Conservation (phyloP, 148 eudicot species). For the Polygonum aviculare region DNA sequence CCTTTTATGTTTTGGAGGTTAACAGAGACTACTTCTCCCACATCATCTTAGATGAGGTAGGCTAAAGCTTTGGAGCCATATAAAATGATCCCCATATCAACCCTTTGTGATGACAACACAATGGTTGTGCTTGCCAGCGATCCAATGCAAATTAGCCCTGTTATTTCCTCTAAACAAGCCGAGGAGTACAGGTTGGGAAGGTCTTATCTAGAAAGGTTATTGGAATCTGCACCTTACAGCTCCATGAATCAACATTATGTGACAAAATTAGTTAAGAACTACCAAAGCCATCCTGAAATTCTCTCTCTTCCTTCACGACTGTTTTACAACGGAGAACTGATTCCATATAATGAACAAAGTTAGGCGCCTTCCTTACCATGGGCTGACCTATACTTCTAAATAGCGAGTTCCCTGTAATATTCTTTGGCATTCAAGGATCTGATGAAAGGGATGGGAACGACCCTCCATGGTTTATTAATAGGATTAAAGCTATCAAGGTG, state of each 20-base stretch:
- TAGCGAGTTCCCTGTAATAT: constrained; percentile 67
- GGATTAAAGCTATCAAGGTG: constrained; percentile 84
- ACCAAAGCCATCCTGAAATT: constrained; percentile 72
- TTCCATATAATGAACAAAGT: constrained; percentile 39
- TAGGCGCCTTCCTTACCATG: constrained; percentile 21
- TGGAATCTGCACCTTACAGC: constrained; percentile 41
- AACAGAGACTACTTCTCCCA: constrained; percentile 66
- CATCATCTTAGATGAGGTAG: constrained; percentile 86
- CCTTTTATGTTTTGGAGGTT: constrained; percentile 58
- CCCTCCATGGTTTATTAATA: constrained; percentile 97
- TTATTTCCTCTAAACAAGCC: constrained; percentile 57
- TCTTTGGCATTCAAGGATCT: constrained; percentile 74
- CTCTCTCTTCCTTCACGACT: constrained; percentile 65
- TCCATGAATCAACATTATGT: constrained; percentile 51
- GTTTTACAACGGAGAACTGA: constrained; percentile 58
- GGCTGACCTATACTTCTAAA: constrained; percentile 55
- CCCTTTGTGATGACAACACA: constrained; percentile 36
- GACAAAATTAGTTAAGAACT: constrained; percentile 60
- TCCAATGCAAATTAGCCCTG: constrained; percentile 88
- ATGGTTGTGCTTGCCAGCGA: constrained; percentile 93
- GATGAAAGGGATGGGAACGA: constrained; percentile 94
- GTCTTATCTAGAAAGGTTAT: constrained; percentile 69
- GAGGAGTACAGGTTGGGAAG: constrained; percentile 53
- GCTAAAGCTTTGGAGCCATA: constrained; percentile 99
- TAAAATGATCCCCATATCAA: constrained; percentile 80